Conservation (phyloP, 2,329 filamentous ascomycete species). For the Penicillium hesseltinei region DNA sequence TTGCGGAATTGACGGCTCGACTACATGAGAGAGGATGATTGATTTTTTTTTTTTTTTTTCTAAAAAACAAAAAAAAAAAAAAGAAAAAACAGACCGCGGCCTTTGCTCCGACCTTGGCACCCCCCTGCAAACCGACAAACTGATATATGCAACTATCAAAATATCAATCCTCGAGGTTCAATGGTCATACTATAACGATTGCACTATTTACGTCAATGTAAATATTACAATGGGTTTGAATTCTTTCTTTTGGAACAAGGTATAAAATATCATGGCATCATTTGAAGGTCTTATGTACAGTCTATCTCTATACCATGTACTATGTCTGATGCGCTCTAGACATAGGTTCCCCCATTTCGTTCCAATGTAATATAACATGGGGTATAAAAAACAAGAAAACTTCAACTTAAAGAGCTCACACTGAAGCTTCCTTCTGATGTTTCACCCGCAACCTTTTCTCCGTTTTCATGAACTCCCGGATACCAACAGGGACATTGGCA, state of each 20-base stretch:
- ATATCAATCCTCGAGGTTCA: background rate
- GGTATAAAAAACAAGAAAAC: constrained; percentile 11
- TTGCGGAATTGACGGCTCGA: background rate
- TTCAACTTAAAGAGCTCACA: constrained; percentile 11
- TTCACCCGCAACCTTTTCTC: constrained; percentile 85
- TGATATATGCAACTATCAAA: background rate
- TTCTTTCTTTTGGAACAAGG: background rate
- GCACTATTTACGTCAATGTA: background rate
- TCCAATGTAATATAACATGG: constrained; percentile 6
- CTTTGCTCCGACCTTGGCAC: background rate
- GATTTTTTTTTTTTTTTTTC: no score
- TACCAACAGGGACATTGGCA: constrained; percentile 80
- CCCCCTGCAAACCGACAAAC: background rate
- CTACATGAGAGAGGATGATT: background rate
- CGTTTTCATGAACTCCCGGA: constrained; percentile 94
- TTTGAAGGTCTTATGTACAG: constrained; percentile 14
- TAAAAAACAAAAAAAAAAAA: no score
- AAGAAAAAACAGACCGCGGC: background rate
- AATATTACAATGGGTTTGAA: background rate
- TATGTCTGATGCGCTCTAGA: constrained; percentile 5
- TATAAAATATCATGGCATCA: constrained; percentile 4
- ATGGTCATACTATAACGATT: background rate
- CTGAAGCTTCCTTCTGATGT: constrained; percentile 55
- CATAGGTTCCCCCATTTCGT: background rate
- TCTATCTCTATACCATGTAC: constrained; percentile 14